Base-by-base conservation (phyloP, 1,284 basidiomycete genomes). In the Moniliophthora roreri region DNA sequence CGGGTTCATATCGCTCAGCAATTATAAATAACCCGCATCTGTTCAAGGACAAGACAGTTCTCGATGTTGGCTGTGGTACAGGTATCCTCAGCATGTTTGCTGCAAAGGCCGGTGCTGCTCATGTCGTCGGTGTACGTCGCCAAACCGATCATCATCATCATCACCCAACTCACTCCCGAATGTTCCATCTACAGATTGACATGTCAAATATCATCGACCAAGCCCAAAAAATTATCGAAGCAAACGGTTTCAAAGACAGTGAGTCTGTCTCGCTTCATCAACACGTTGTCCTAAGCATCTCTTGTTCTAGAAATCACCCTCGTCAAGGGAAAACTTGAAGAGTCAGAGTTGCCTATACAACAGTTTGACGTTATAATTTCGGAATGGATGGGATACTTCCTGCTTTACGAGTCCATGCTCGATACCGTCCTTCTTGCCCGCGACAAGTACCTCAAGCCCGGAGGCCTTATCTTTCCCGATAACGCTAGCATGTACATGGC, bases 151-250 rank as follows among this genome's bases (percentile, higher is more conserved):
- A 15, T 47, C 20, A 35, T 40, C 10, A 42, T 40, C 24, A 50
- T 42, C 48, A 20, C 48, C 23, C n/a, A 15, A 45, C 26, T 26
- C 37, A 18, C 18, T 13, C 49, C 18, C 35, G 23, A 36, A 55
- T 26, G 47, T 56, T 53, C 59, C 50, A 38, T 52, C 59, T 42
- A 34, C 53, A 93, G 91, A 96, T 99, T 70, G 97, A 99, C 76
- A 99, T 99, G 97, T 98, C 94, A 60, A 98, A 99, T 77, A 99
- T 99, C 75, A 92, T 98, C 68, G 96, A 98, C 76, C 95, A 99
- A 78, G 97, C 97, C 5, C 85, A 89, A 77, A 95, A 95, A 76
- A 99, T 99, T 63, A 86, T 98, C 60, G 89, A 95, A 63, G 91
- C 93, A 15, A 99, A 99, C 65, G 95, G 95, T 48, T 97, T 98